phyloP scores from a whole-genome alignment of 1,284 basidiomycete species.

The Cutaneotrichosporon sp. region DNA sequence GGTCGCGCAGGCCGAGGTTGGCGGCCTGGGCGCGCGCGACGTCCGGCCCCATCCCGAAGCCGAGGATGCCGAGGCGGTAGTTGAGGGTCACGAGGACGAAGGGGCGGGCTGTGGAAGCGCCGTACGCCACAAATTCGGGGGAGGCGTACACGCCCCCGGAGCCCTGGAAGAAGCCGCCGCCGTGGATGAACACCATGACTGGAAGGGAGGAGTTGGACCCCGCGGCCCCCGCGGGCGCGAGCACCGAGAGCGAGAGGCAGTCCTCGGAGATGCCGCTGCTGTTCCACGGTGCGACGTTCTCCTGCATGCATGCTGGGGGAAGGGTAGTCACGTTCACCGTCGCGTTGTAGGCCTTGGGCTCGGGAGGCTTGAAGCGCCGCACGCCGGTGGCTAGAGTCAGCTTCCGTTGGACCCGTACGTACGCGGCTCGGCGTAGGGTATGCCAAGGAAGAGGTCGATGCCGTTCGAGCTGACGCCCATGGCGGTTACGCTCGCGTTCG shows the following conservation, averaged over 20 bases:
- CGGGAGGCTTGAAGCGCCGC: conserved; percentile 53
- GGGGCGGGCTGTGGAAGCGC: conserved; percentile 25
- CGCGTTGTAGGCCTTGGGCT: conserved; percentile 25
- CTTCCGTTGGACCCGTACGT: no score
- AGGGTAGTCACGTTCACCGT: conserved; percentile 29
- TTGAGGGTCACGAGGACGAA: conserved; percentile 54
- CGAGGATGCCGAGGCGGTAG: conserved; percentile 57
- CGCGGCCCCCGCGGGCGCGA: conserved; percentile 21
- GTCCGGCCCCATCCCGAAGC: conserved; percentile 42
- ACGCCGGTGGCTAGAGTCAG: conserved; percentile 55
- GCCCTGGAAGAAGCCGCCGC: conserved; percentile 42
- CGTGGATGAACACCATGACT: conserved; percentile 46
- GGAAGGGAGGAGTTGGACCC: conserved; percentile 30
- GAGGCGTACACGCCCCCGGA: conserved; percentile 24
- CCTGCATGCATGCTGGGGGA: conserved; percentile 43
- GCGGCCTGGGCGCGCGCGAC: conserved; percentile 40
- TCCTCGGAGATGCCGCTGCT: conserved; percentile 44
- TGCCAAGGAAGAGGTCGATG: conserved; percentile 21
- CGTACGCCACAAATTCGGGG: conserved; percentile 23
- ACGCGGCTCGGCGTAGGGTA: conserved; percentile 17
- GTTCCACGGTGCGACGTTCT: conserved; percentile 10
- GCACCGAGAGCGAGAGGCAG: conserved; percentile 55
- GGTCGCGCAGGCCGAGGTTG: conserved; percentile 55
- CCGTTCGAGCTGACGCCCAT: no score
- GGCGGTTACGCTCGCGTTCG: no score